Percentiles rank a stretch among this genome's conserved stretches.
Evolutionary conservation across 2,329 filamentous ascomycete genomes (phyloP).

Genomic region (Aureobasidium sp.): DNA sequence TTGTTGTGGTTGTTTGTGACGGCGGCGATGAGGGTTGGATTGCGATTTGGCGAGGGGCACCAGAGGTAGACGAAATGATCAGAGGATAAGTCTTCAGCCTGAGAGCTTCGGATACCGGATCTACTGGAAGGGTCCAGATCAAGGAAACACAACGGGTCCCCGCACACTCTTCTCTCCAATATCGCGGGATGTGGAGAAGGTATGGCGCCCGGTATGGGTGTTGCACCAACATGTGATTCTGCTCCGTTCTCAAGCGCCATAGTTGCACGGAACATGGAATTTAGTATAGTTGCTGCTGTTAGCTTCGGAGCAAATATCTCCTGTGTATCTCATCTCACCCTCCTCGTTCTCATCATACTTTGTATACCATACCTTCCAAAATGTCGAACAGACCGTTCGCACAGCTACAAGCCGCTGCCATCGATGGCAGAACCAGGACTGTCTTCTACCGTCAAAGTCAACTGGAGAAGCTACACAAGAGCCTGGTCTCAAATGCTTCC

Average conservation of each 20-base stretch:
- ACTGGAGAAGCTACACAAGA: slow-evolving; percentile 36
- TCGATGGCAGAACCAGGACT: slow-evolving; percentile 39
- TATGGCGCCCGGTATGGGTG: background rate
- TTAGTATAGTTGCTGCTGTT: slow-evolving; percentile 3
- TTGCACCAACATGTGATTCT: background rate
- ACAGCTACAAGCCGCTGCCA: slow-evolving; percentile 33
- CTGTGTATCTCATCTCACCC: background rate
- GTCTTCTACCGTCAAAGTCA: slow-evolving; percentile 40
- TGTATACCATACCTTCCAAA: background rate
- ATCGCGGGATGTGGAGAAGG: background rate
- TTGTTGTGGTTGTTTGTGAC: slow-evolving; percentile 16
- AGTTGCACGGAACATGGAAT: background rate
- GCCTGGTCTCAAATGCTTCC: slow-evolving; percentile 28
- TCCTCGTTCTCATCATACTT: background rate
- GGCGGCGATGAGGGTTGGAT: background rate
- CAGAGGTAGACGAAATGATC: background rate
- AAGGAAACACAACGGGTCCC: background rate
- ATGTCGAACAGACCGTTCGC: slow-evolving; percentile 23
- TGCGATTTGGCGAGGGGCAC: background rate
- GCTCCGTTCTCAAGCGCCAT: background rate
- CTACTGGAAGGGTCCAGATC: background rate
- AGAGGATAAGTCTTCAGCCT: background rate
- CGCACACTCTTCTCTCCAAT: background rate
- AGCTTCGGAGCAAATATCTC: background rate
- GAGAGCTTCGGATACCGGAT: background rate